Base-by-base conservation (phyloP, 192 early-diverging fungal genomes). In the Umbelopsis isabellina region DNA sequence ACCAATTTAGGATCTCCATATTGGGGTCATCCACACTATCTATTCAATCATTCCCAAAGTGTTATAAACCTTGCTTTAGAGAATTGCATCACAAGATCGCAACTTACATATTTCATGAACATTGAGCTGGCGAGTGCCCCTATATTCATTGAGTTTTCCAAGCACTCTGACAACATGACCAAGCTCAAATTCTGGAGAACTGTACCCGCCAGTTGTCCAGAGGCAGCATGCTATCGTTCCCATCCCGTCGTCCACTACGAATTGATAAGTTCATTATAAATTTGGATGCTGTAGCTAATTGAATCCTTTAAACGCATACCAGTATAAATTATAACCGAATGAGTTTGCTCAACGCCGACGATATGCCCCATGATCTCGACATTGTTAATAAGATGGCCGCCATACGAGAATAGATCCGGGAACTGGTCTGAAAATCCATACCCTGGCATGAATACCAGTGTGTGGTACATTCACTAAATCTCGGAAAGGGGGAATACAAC, bases 41-140 rank as follows among this genome's bases (percentile, higher is more conserved):
- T 61, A 15, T 61, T 18, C 12, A 11, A 35, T 11, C 55, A 25
- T 11, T 15, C 10, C 30, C 27, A 30, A 18, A 18, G 2, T 2
- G 13, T 33, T 25, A 9, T 15, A 2, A 25, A 9, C 11, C 30
- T 22, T 25, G 13, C 13, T 11, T 22, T 8, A 23, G 51, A 4
- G 11, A 23, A 12, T 30, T 12, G 11, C 22, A 23, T 53, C 27
- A 20, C 1, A 10, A 12, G 2, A 4, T 4, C 51, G 2, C 10
- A 10, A 61, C 55, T 61, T 35, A 61, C 55, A 61, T 33, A 61
- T 61, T 35, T 61, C 55, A 35, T 61, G 55, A 35, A 61, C 25
- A 35, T 61, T 61, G 27, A 61, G 16, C 30, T 61, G 55, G 0
- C 30, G 27, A 15, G 18, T 15, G 4, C 37, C 25, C 13, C 33